phyloP scores from a whole-genome alignment of 768 basidiomycete species.

The Termitomyces sp. region DNA sequence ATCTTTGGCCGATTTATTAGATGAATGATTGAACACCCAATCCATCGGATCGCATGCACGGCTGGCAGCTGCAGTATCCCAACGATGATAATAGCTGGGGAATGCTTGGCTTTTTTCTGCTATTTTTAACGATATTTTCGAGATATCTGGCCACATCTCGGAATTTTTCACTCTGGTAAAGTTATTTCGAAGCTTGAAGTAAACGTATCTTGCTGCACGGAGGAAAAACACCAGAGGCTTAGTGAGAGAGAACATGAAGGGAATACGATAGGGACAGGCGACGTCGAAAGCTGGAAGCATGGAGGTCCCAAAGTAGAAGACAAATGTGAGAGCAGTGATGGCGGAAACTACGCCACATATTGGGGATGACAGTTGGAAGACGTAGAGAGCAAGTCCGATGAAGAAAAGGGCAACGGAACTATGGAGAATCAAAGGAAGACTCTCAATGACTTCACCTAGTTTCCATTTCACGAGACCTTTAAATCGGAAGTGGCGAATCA shows the following conservation, averaged over 20 bases:
- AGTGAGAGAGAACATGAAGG: not conserved
- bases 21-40: constrained; percentile 1
- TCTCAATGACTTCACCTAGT: not conserved
- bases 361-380: not conserved
- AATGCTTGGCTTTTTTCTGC: not conserved
- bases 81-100: not conserved
- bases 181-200: not conserved
- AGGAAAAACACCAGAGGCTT: not conserved
- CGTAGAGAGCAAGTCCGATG: not conserved
- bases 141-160: not conserved
- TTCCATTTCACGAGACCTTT: not conserved
- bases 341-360: not conserved
- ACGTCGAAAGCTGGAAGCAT: not conserved
- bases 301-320: not conserved
- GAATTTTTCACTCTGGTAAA: not conserved
- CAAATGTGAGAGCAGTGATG: not conserved
- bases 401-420: not conserved
- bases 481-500: not conserved
- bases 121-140: not conserved
- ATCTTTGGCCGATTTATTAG: not conserved
- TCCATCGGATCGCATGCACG: not conserved
- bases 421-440: not conserved
- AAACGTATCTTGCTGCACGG: not conserved
- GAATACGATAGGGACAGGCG: not conserved
- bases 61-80: not conserved